A percentile compares a stretch with the other conserved stretches of the same genome.
Evolutionary conservation across 371 early-diverging fungal genomes (phyloP).

Genomic region (Mucor indicus): DNA sequence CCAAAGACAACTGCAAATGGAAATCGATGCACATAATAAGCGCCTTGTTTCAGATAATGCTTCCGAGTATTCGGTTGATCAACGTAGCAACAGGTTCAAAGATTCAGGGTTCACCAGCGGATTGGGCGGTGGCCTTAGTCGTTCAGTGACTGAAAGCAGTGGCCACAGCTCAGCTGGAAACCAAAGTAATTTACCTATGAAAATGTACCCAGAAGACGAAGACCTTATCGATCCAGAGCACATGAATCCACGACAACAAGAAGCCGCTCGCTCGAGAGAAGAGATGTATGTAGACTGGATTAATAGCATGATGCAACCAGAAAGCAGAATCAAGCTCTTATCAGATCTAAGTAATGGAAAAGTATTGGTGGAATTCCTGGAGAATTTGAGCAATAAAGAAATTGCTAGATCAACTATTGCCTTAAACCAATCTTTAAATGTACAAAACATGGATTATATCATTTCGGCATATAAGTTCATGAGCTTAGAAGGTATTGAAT

Average conservation of each 20-base stretch:
- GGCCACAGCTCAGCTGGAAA: neutral
- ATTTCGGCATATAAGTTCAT: conserved; percentile 62
- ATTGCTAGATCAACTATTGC: conserved; percentile 18
- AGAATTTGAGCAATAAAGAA: conserved; percentile 44
- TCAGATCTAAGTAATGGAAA: conserved; percentile 51
- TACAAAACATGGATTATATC: conserved; percentile 45
- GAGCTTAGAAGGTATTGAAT: conserved; percentile 53
- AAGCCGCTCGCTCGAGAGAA: conserved; percentile 5
- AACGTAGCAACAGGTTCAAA: conserved; percentile 3
- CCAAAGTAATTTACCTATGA: neutral
- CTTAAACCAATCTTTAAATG: conserved; percentile 23
- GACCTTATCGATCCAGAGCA: conserved; percentile 48
- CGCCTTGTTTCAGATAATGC: neutral
- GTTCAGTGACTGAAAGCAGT: conserved; percentile 11
- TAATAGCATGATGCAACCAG: conserved; percentile 37
- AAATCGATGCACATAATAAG: neutral
- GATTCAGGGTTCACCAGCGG: conserved; percentile 27
- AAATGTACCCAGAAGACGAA: conserved; percentile 25
- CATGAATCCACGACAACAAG: conserved; percentile 12
- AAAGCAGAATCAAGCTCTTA: conserved; percentile 13
- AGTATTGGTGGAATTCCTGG: conserved; percentile 47
- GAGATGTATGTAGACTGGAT: conserved; percentile 53
- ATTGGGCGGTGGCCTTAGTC: neutral
- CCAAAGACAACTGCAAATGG: neutral
- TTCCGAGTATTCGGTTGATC: conserved; percentile 7